phyloP scores from a whole-genome alignment of 2,329 filamentous ascomycete genomes.

The Coniosporium tulheliwenetii region DNA sequence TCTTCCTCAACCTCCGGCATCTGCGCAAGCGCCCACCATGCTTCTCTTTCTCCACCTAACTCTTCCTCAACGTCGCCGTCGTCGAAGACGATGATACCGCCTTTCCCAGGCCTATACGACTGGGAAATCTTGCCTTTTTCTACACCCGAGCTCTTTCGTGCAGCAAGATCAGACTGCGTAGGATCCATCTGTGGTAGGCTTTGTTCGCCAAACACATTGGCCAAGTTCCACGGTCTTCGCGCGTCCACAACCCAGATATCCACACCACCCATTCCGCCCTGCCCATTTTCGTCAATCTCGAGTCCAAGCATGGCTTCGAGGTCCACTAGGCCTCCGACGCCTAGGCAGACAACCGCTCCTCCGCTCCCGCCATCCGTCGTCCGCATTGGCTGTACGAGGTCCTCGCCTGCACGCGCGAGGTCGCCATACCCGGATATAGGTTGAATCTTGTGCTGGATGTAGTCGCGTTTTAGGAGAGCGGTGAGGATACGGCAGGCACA shows the following conservation, averaged over 20 bases:
- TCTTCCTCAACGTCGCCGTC: conserved; percentile 90
- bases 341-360: conserved; percentile 80
- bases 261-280: conserved; percentile 57
- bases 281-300: conserved; percentile 48
- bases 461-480: conserved; percentile 87
- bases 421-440: conserved; percentile 88
- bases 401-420: conserved; percentile 61
- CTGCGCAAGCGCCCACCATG: conserved; percentile 70
- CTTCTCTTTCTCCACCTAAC: conserved; percentile 55
- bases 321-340: conserved; percentile 84
- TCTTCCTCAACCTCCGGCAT: conserved; percentile 72
- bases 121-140: conserved; percentile 56
- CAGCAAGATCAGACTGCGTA: conserved; percentile 29
- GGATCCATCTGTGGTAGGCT: conserved; percentile 19
- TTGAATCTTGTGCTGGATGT: conserved; percentile 94
- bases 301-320: conserved; percentile 66
- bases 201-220: conserved; percentile 76
- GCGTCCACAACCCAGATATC: conserved; percentile 93
- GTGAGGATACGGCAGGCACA: conserved; percentile 93
- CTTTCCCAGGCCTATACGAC: conserved; percentile 60
- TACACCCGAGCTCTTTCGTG: conserved; percentile 47
- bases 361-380: conserved; percentile 69
- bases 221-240: conserved; percentile 83
- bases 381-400: conserved; percentile 76
- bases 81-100: conserved; percentile 87